Evolutionary conservation across 345 rosid species (phyloP).

Genomic region (Psidium guajava): DNA sequence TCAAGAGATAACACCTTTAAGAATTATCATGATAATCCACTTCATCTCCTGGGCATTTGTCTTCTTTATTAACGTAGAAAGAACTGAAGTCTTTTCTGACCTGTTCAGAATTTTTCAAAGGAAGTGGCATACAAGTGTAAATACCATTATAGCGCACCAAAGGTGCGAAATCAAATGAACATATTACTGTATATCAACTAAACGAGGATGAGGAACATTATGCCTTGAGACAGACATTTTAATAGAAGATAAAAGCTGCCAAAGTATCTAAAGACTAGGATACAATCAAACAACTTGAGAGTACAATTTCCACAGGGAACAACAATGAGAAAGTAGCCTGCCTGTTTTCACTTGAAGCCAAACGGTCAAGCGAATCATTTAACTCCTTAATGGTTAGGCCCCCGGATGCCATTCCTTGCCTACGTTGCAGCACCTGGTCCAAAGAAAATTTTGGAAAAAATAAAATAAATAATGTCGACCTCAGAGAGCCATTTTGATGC

Average conservation of each 20-base stretch:
- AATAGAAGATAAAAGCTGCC: neutral
- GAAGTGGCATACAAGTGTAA: neutral
- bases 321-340: neutral
- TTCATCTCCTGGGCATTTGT: slow-evolving; percentile 97
- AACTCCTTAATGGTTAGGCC: slow-evolving; percentile 64
- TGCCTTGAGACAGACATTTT: neutral
- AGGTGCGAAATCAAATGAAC: neutral
- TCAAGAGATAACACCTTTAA: slow-evolving; percentile 42
- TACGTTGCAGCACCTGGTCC: slow-evolving; percentile 52
- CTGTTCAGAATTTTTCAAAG: slow-evolving; percentile 13
- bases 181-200: neutral
- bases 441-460: neutral
- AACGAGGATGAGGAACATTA: neutral
- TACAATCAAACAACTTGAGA: neutral
- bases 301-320: neutral
- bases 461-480: neutral
- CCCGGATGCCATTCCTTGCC: slow-evolving; percentile 78
- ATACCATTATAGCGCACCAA: neutral
- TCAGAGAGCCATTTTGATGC: neutral
- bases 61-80: slow-evolving; percentile 73
- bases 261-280: neutral
- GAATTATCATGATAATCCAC: slow-evolving; percentile 89
- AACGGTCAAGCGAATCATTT: slow-evolving; percentile 68
- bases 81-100: slow-evolving; percentile 53
- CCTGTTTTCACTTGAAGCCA: slow-evolving; percentile 82